Conservation (phyloP, 352 stramenopile genomes). For the Albugo candida region DNA sequence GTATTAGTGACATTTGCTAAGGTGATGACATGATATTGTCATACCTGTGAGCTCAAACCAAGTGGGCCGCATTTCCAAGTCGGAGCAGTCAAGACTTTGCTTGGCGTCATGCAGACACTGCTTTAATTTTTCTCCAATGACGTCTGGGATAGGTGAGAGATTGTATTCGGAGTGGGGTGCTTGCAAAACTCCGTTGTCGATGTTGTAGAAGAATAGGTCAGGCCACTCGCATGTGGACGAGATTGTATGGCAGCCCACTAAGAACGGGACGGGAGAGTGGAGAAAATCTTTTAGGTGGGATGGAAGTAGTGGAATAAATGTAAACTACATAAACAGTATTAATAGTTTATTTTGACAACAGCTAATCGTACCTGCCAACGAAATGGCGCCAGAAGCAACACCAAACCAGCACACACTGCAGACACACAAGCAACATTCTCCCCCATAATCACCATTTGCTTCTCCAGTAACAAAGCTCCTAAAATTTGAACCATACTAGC, state of each 20-base stretch:
- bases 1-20: not conserved
- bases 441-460: slow-evolving; percentile 64
- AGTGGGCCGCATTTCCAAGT: slow-evolving; percentile 19
- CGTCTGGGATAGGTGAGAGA: slow-evolving; percentile 18
- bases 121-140: slow-evolving; percentile 21
- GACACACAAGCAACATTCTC: slow-evolving; percentile 41
- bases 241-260: slow-evolving; percentile 34
- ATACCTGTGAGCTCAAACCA: slow-evolving; percentile 54
- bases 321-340: slow-evolving; percentile 23
- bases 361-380: slow-evolving; percentile 36
- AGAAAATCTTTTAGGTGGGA: slow-evolving; percentile 56
- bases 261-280: slow-evolving; percentile 65
- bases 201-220: slow-evolving; percentile 69
- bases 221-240: slow-evolving; percentile 34
- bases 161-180: not conserved
- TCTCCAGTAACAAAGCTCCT: slow-evolving; percentile 48
- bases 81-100: slow-evolving; percentile 23
- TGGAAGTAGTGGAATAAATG: slow-evolving; percentile 66
- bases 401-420: slow-evolving; percentile 40
- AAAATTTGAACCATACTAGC: slow-evolving; percentile 52
- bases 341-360: slow-evolving; percentile 1
- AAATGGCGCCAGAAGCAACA: slow-evolving; percentile 55
- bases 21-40: not conserved
- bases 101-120: slow-evolving; percentile 29
- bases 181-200: slow-evolving; percentile 32